Evolutionary conservation across 768 basidiomycete species (phyloP).

Genomic region (Coprinellus aureogranulatus): DNA sequence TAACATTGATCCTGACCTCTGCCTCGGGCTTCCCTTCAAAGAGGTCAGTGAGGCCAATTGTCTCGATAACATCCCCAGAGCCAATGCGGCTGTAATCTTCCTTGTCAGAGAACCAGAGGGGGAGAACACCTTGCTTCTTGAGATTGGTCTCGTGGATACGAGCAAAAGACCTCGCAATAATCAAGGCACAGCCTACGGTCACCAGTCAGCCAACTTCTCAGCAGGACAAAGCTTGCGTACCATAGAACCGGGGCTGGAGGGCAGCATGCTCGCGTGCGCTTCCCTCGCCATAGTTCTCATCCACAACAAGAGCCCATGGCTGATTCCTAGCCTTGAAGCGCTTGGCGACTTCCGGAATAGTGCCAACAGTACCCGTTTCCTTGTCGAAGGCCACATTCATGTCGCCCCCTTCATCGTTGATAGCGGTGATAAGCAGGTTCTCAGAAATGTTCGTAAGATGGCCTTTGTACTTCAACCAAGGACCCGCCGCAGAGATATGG

Average conservation of each 20-base stretch:
- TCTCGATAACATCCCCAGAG: constrained; percentile 79
- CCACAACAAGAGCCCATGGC: constrained; percentile 92
- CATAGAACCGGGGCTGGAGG: constrained; percentile 92
- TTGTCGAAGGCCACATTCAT: constrained; percentile 90
- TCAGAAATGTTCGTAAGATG: constrained; percentile 96
- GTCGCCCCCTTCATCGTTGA: constrained; percentile 92
- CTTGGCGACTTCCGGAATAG: constrained; percentile 90
- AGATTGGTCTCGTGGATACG: constrained; percentile 98
- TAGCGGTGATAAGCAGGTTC: constrained; percentile 88
- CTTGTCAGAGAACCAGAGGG: constrained; percentile 90
- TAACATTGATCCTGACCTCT: constrained; percentile 61
- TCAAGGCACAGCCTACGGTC: constrained; percentile 71
- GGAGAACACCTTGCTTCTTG: constrained; percentile 98
- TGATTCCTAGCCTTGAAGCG: constrained; percentile 77
- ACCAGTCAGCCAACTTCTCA: background rate
- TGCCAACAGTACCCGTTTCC: constrained; percentile 60
- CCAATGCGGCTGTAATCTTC: constrained; percentile 81
- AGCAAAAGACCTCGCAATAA: constrained; percentile 91
- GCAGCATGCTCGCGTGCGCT: constrained; percentile 98
- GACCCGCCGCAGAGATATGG: constrained; percentile 96
- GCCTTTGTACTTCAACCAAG: constrained; percentile 98
- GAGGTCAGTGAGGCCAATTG: constrained; percentile 74
- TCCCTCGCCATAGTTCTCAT: constrained; percentile 97
- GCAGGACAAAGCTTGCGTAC: constrained; percentile 31
- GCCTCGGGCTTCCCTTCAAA: constrained; percentile 48